Conservation (phyloP, 306 rosid species). For the Cyamopsis tetragonoloba region DNA sequence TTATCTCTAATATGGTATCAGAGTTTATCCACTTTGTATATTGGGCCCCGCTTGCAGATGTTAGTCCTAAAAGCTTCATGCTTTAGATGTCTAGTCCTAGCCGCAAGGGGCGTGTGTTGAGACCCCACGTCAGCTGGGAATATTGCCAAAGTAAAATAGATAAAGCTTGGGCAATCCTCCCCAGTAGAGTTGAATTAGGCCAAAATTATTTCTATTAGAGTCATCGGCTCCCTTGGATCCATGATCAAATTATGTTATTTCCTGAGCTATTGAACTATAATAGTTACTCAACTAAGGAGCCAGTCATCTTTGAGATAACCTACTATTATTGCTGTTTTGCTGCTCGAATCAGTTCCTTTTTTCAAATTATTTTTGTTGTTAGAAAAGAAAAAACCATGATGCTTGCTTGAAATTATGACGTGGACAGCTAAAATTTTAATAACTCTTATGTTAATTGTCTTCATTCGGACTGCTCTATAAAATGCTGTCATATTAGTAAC, state of each 20-base stretch:
- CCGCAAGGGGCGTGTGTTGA: too few species aligned
- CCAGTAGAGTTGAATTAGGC: too few species aligned
- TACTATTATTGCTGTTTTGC: background rate
- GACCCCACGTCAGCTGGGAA: too few species aligned
- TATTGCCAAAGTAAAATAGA: too few species aligned
- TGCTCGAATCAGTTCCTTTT: background rate
- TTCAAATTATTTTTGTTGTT: background rate
- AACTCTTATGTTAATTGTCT: background rate
- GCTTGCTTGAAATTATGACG: slow-evolving; percentile 8
- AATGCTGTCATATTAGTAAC: background rate
- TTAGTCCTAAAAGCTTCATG: too few species aligned
- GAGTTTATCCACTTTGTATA: too few species aligned
- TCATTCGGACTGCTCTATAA: slow-evolving; percentile 12
- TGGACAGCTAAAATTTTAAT: background rate
- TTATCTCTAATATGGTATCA: too few species aligned
- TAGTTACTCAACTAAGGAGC: background rate
- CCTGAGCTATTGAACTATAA: background rate
- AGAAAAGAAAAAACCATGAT: background rate
- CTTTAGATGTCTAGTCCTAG: too few species aligned
- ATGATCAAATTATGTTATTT: slow-evolving; percentile 9
- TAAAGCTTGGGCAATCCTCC: too few species aligned
- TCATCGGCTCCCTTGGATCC: background rate
- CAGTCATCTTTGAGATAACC: background rate
- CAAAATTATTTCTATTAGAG: background rate
- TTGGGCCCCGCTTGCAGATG: too few species aligned